Percentiles rank a stretch among this genome's conserved stretches.
Evolutionary conservation across 495 filamentous ascomycete genomes (phyloP).

Genomic region (Aspergillus haitiensis): DNA sequence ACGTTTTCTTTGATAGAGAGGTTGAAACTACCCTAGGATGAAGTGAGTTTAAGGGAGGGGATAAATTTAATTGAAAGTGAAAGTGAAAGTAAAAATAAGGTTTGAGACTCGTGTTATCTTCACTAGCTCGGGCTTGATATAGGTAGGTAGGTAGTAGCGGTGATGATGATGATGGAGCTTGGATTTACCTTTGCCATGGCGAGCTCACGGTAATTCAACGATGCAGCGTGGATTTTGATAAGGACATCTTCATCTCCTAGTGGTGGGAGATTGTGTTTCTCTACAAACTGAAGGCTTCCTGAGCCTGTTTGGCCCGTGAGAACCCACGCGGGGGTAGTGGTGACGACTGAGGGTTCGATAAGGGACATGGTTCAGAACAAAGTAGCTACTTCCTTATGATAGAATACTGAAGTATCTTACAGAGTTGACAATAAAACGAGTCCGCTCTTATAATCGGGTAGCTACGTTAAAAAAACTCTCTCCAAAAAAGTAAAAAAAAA

Average conservation of each 20-base stretch:
- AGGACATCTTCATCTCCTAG: conserved; percentile 62
- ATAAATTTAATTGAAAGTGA: no score
- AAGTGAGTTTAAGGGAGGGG: neutral
- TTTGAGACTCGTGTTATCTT: no score
- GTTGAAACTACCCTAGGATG: conserved; percentile 6
- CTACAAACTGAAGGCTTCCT: conserved; percentile 13
- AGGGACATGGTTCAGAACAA: no score
- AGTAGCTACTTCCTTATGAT: no score
- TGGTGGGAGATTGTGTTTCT: conserved; percentile 11
- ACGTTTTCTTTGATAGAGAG: conserved; percentile 47
- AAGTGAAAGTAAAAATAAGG: no score
- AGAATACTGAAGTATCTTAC: no score
- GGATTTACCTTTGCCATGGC: conserved; percentile 56
- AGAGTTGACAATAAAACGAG: no score
- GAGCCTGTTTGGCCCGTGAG: conserved; percentile 17
- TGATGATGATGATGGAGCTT: neutral
- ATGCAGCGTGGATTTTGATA: conserved; percentile 63
- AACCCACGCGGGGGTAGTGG: conserved; percentile 19
- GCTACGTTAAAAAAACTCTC: neutral
- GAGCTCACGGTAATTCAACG: conserved; percentile 73
- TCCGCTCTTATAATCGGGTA: no score
- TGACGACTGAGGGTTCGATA: neutral
- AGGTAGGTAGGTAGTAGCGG: no score
- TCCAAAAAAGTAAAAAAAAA: neutral
- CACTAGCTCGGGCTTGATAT: no score